Percentiles rank a stretch among this genome's conserved stretches.
phyloP scores from a whole-genome alignment of 176 grass and related monocot species.

The Oryza glumipatula region DNA sequence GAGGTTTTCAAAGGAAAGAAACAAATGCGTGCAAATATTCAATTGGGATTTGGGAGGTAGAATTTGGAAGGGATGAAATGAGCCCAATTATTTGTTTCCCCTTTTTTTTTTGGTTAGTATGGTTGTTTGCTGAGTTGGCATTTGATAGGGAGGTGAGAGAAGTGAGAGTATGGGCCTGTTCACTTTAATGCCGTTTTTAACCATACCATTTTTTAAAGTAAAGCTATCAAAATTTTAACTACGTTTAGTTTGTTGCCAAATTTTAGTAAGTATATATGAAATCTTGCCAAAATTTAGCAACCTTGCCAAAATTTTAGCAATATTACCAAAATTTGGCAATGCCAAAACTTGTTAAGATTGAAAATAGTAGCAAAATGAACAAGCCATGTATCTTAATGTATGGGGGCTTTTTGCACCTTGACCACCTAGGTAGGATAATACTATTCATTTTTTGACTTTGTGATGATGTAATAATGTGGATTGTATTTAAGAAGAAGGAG shows the following conservation, averaged over 20 bases:
- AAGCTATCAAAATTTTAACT: too few relatives aligned
- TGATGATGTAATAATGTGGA: neutral
- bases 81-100: too few relatives aligned
- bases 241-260: too few relatives aligned
- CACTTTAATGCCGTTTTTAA: too few relatives aligned
- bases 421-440: neutral
- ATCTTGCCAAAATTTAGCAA: too few relatives aligned
- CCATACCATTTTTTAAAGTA: too few relatives aligned
- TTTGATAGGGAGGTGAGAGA: neutral
- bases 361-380: too few relatives aligned
- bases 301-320: too few relatives aligned
- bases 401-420: neutral
- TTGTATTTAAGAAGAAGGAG: neutral
- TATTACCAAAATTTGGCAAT: too few relatives aligned
- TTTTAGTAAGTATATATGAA: too few relatives aligned
- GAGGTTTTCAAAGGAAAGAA: neutral
- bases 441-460: neutral
- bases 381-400: neutral
- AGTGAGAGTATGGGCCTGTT: too few relatives aligned
- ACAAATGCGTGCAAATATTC: neutral
- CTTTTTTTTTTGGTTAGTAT: neutral
- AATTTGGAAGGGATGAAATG: neutral
- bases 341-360: too few relatives aligned
- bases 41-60: neutral
- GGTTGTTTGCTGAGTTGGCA: constrained; percentile 2